A percentile compares a stretch with the other conserved stretches of the same genome.
These are phyloP conservation scores for Orbilia brochopaga DNA, from an alignment of 2,329 filamentous ascomycete genomes.

Conservation along the genomic window DNA sequence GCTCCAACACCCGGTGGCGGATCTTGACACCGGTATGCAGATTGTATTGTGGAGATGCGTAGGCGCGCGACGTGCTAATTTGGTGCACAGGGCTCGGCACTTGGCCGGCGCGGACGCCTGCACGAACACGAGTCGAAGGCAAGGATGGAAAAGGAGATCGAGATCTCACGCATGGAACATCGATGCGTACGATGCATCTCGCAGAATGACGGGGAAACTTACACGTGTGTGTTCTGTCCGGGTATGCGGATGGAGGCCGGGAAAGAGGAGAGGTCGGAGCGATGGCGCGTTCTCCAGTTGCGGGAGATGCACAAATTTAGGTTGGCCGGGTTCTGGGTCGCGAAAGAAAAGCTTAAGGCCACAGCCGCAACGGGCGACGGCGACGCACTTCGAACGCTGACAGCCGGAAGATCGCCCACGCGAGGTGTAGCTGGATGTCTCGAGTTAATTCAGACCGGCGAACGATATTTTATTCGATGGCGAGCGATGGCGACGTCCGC, in stretches of 20 bases:
- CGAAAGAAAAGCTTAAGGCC: not conserved
- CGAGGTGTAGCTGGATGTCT: not conserved
- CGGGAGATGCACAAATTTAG: not conserved
- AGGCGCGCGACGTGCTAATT: not conserved
- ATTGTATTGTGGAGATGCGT: not conserved
- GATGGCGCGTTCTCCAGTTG: not conserved
- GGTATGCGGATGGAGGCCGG: not conserved
- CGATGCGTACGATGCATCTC: not conserved
- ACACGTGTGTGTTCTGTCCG: not conserved
- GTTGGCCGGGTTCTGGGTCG: not conserved
- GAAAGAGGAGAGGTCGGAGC: not conserved
- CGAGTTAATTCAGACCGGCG: not conserved
- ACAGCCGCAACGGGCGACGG: not conserved
- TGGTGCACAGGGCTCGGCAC: not conserved
- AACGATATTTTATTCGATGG: not conserved
- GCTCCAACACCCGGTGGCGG: not conserved
- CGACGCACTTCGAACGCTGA: constrained; percentile 5
- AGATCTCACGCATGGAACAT: not conserved
- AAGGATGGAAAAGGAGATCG: not conserved
- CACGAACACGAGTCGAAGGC: not conserved
- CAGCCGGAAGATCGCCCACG: not conserved
- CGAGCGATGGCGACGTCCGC: constrained; percentile 11
- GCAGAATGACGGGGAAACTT: not conserved
- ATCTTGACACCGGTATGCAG: not conserved
- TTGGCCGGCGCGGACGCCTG: not conserved